phyloP scores from a whole-genome alignment of 352 stramenopile genomes.

The Pythium dissimile region DNA sequence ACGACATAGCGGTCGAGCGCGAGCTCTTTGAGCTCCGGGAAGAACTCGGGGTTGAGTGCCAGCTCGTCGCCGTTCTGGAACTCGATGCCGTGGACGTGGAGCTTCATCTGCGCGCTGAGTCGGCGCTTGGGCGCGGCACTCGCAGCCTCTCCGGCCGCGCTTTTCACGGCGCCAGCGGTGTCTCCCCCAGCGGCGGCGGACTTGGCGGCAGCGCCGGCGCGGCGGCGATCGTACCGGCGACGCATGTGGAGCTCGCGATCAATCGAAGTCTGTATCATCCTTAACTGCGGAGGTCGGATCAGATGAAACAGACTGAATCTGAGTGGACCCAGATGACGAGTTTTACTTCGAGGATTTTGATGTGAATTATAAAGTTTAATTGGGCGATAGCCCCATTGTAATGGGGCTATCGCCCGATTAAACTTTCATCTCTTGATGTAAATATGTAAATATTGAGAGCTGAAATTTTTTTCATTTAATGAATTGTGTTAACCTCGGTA shows the following conservation, averaged over 20 bases:
- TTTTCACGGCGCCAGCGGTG: background rate
- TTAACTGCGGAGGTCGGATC: too few relatives aligned
- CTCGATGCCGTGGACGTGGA: slow-evolving; percentile 80
- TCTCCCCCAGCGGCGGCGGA: background rate
- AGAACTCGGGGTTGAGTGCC: slow-evolving; percentile 76
- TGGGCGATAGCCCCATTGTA: background rate
- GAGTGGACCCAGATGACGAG: too few relatives aligned
- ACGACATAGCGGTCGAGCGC: slow-evolving; percentile 73
- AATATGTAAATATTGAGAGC: too few relatives aligned
- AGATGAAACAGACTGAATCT: too few relatives aligned
- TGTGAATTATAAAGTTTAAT: background rate
- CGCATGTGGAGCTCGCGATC: slow-evolving; percentile 4
- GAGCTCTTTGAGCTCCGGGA: slow-evolving; percentile 71
- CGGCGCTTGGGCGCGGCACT: slow-evolving; percentile 7
- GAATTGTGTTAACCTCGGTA: too few relatives aligned
- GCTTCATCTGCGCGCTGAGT: slow-evolving; percentile 40
- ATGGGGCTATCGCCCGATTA: background rate
- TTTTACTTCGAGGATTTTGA: too few relatives aligned
- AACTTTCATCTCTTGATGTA: too few relatives aligned
- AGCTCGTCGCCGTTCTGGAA: slow-evolving; percentile 81
- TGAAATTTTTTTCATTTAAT: too few relatives aligned
- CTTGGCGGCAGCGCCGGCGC: slow-evolving; percentile 7
- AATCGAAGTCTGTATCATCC: too few relatives aligned
- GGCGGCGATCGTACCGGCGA: slow-evolving; percentile 23
- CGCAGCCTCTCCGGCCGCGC: background rate